These are phyloP conservation scores for Hymenotorrendiella dingleyae DNA, from an alignment of 2,329 filamentous ascomycete genomes.

Conservation along the genomic window DNA sequence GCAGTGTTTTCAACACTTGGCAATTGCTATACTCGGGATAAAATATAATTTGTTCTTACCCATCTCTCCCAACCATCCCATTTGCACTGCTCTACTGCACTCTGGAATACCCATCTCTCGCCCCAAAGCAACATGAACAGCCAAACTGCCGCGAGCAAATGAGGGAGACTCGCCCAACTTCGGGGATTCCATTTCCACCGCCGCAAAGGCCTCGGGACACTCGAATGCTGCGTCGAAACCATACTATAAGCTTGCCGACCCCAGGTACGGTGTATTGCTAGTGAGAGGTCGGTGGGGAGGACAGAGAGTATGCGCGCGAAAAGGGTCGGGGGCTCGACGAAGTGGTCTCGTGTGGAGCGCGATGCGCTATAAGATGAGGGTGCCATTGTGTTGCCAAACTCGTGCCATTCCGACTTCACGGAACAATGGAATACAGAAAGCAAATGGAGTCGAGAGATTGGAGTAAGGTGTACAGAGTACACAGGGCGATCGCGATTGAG, in stretches of 20 bases:
- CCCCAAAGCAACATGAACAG: conserved; percentile 74
- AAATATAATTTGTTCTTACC: too few relatives aligned
- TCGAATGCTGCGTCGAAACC: conserved; percentile 13
- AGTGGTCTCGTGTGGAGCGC: conserved; percentile 23
- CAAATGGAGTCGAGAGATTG: too few relatives aligned
- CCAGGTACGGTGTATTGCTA: conserved; percentile 21
- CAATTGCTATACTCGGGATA: too few relatives aligned
- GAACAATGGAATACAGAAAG: too few relatives aligned
- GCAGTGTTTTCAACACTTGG: too few relatives aligned
- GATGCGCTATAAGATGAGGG: conserved; percentile 17
- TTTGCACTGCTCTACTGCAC: conserved; percentile 63
- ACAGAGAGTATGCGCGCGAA: conserved; percentile 21
- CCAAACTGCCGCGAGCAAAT: conserved; percentile 69
- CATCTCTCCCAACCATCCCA: conserved; percentile 92
- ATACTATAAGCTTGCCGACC: conserved; percentile 12
- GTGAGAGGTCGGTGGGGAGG: conserved; percentile 19
- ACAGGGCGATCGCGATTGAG: too few relatives aligned
- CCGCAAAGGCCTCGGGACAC: conserved; percentile 15
- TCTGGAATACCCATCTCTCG: conserved; percentile 71
- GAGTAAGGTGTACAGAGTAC: too few relatives aligned
- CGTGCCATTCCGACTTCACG: conserved; percentile 18
- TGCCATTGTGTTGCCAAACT: conserved; percentile 15
- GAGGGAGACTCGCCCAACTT: conserved; percentile 56
- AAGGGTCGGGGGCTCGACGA: conserved; percentile 23
- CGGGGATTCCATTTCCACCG: conserved; percentile 41